Evolutionary conservation across 495 filamentous ascomycete genomes (phyloP).

Genomic region (Penicillium desertorum): DNA sequence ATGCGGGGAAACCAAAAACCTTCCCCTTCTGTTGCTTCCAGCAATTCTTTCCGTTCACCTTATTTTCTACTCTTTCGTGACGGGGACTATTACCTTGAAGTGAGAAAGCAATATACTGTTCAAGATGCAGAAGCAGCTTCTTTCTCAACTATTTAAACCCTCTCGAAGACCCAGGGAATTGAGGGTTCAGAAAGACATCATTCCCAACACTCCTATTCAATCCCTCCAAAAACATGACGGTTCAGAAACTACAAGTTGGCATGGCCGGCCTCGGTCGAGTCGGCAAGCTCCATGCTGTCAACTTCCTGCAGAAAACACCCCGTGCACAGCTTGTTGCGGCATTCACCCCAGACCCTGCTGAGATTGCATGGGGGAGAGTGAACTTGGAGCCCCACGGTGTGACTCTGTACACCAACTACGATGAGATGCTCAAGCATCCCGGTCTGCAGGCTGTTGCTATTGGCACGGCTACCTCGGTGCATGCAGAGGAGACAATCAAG

Average conservation of each 20-base stretch:
- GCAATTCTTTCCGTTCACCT: conserved; percentile 26
- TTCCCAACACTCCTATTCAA: neutral
- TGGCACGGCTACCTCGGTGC: conserved; percentile 47
- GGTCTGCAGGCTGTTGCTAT: conserved; percentile 51
- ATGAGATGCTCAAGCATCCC: conserved; percentile 49
- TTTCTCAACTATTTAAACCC: conserved; percentile 10
- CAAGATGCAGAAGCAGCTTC: neutral
- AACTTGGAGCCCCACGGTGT: conserved; percentile 43
- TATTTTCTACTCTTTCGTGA: neutral
- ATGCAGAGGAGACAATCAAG: conserved; percentile 48
- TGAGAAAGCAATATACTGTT: neutral
- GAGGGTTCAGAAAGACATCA: neutral
- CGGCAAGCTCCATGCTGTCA: conserved; percentile 47
- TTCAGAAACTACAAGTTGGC: conserved; percentile 40
- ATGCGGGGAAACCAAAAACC: neutral
- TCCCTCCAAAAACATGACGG: conserved; percentile 29
- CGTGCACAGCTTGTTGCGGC: conserved; percentile 49
- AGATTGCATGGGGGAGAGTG: conserved; percentile 42
- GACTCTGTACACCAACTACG: conserved; percentile 42
- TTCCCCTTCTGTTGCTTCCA: conserved; percentile 10
- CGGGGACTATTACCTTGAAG: neutral
- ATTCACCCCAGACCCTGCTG: conserved; percentile 39
- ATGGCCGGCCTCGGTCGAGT: conserved; percentile 52
- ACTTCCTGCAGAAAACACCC: conserved; percentile 42
- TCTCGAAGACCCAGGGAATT: neutral